Evolutionary conservation across 2,329 filamentous ascomycete genomes (phyloP), one percentile per base, ranked within the genome.

Genomic region (Parascedosporium putredinis): DNA sequence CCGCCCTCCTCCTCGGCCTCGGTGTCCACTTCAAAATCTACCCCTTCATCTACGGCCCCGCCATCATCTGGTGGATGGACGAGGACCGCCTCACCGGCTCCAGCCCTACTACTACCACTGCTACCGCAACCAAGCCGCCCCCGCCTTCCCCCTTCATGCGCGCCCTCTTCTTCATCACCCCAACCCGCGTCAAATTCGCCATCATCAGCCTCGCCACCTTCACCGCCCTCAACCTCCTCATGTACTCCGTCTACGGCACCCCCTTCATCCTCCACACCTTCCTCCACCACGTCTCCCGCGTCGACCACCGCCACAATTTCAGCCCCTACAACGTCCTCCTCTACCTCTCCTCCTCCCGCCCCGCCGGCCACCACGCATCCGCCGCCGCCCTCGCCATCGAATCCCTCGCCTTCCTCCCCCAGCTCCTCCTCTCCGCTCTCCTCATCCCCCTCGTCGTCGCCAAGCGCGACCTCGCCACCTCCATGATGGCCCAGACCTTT

Each of bases 1-100:
- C 89, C 0, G 91, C 87, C 0, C 55, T 82, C 2, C 64, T 97
- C 25, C 72, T 98, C 2, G 93, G 93, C 0, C 67, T 95, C 24
- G 81, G 81, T 1, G 90, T 97, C 23, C 93, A 98, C 67, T 94
- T 98, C 69, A 98, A 98, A 74, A 97, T 98, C 53, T 98, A 98
- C 60, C 93, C 93, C 0, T 95, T 97, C 65, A 88, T 98, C 53
- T 98, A 98, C 65, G 91, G 87, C 2, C 79, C 83, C 0, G 82
- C 84, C 3, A 83, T 93, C 38, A 65, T 88, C 4, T 89, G 84
- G 83, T 90, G 84, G 84, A 79, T 91, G 69, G 85, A 87, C 56
- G 68, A 67, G 2, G 73, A 76, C 54, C 65, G n/a, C n/a, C n/a
- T n/a, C n/a, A n/a, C n/a, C n/a, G n/a, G n/a, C n/a, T n/a, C n/a